Percentiles rank a stretch among this genome's conserved stretches.
Conservation (phyloP, 2,329 filamentous ascomycete genomes). For the Chaetomiaceae sp. region DNA sequence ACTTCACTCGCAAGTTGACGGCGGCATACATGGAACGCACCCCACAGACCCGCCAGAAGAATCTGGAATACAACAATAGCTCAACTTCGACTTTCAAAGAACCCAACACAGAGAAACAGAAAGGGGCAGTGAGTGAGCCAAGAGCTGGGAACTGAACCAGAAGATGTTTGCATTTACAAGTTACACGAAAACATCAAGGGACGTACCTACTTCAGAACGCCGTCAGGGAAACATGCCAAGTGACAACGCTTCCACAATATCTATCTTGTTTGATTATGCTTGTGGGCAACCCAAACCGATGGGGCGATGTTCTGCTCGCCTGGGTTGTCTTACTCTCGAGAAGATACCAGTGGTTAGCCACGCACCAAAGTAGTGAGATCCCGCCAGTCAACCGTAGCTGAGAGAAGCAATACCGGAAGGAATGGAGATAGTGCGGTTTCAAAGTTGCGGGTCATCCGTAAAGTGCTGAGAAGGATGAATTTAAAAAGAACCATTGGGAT, state of each 20-base stretch:
- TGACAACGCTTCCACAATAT: background rate
- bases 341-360: conserved; percentile 2
- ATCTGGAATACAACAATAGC: too few relatives aligned
- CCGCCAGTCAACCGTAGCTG: background rate
- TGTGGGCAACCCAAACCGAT: background rate
- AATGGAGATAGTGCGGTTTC: background rate
- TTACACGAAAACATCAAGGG: conserved; percentile 5
- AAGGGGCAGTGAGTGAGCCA: background rate
- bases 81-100: background rate
- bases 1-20: background rate
- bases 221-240: background rate
- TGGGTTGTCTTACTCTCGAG: conserved; percentile 9
- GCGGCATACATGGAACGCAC: background rate
- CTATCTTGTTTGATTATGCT: background rate
- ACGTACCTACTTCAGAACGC: conserved; percentile 9
- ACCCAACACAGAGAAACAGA: background rate
- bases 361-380: conserved; percentile 5
- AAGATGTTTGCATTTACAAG: conserved; percentile 8
- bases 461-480: background rate
- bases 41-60: too few relatives aligned
- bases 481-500: background rate
- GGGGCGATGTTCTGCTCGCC: background rate
- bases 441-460: background rate
- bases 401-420: background rate
- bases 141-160: too few relatives aligned